Base-by-base conservation (phyloP, 1,284 basidiomycete species). In the Malassezia cuniculi region DNA sequence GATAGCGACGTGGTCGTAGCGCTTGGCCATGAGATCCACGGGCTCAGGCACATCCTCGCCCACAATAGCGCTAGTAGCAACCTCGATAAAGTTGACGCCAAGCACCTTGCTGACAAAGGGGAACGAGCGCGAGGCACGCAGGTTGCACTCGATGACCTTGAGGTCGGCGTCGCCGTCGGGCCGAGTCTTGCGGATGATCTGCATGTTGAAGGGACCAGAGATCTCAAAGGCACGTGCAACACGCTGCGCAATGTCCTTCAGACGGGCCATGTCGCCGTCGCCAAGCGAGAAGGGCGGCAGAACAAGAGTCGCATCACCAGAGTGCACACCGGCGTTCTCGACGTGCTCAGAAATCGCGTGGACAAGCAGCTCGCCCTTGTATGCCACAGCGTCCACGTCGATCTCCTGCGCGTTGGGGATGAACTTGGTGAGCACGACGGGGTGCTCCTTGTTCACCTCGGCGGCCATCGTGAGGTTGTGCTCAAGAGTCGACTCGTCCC, bases 141-240 rank as follows among this genome's bases (percentile, higher is more conserved):
- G 73, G 71, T 97, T 97, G 71, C 93, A 97, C 71, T 97, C 90
- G 53, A 97, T 97, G 52, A 97, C 90, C 75, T 94, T 97, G 58
- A 97, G 77, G 48, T 72, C 71, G 40, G 80, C 74, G 43, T 68
- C 68, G 17, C 77, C 72, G 35, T 74, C 75, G 19, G 68, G 60
- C 7, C 76, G 69, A 3, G 78, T 76, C 70, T 89, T 86, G 64
- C 83, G 79, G 71, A 99, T 97, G 69, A 99, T 78, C 71, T 99
- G 93, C 87, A 99, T 97, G 71, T 99, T 97, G 78, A 80, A 97
- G 5, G 93, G 93, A 16, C 93, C 90, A 19, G 85, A 90, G 47
- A 99, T 95, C 61, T 94, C 75, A 69, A 95, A 93, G 2, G 87
- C 90, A 38, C 76, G 74, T 31, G 86, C 93, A 47, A 97, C 87